phyloP scores from a whole-genome alignment of 345 rosid genomes.

The Hevea brasiliensis region DNA sequence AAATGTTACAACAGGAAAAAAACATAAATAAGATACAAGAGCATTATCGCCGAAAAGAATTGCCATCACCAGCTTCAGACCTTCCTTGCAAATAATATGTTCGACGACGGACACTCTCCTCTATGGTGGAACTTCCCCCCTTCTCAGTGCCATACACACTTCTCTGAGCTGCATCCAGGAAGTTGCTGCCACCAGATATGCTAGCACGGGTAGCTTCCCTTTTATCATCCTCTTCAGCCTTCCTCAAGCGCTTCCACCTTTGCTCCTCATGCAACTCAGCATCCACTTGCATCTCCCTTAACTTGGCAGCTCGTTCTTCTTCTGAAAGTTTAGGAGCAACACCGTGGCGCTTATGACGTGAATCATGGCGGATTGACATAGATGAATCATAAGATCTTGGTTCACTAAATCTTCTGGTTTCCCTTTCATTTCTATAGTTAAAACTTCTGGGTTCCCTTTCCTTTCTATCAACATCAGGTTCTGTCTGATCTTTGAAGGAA shows the following conservation, averaged over 20 bases:
- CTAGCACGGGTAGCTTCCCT: constrained; percentile 52
- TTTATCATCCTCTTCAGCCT: constrained; percentile 77
- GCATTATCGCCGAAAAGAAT: constrained; percentile 75
- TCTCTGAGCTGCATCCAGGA: constrained; percentile 78
- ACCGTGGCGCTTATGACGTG: constrained; percentile 37
- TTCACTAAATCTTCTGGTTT: not conserved
- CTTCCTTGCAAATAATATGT: constrained; percentile 76
- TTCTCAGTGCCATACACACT: constrained; percentile 86
- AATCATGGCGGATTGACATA: constrained; percentile 24
- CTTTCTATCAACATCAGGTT: constrained; percentile 21
- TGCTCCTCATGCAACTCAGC: constrained; percentile 93
- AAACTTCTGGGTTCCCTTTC: constrained; percentile 11
- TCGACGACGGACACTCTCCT: constrained; percentile 90
- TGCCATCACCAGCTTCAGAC: constrained; percentile 60
- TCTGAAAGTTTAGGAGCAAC: constrained; percentile 66
- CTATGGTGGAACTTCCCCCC: constrained; percentile 87
- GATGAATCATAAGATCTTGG: constrained; percentile 18
- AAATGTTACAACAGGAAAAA: not conserved
- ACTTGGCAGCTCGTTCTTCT: constrained; percentile 80
- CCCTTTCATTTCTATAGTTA: constrained; percentile 10
- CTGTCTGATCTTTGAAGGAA: constrained; percentile 30
- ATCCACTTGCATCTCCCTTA: constrained; percentile 75
- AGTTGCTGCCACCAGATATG: constrained; percentile 54
- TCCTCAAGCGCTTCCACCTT: constrained; percentile 86
- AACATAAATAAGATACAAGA: not conserved